phyloP scores from a whole-genome alignment of 805 yeast species.

The Ogataea allantospora region DNA sequence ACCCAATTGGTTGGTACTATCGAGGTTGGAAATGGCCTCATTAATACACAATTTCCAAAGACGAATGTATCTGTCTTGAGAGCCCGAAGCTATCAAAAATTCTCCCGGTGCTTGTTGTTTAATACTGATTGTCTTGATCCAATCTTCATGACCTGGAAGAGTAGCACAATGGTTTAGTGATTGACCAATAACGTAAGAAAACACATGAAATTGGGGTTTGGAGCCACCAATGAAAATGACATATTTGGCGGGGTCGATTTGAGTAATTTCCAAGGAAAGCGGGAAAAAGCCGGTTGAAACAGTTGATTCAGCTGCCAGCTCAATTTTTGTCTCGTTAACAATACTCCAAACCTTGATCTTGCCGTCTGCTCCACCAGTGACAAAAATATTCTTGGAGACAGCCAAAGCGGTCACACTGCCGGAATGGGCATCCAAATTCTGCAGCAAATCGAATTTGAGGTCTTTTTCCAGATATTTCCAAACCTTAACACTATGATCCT shows the following conservation, averaged over 20 bases:
- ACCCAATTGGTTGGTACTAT: slow-evolving; percentile 49
- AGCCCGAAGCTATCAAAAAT: slow-evolving; percentile 77
- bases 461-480: slow-evolving; percentile 45
- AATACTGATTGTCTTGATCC: slow-evolving; percentile 79
- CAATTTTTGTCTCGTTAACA: slow-evolving; percentile 20
- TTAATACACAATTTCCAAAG: slow-evolving; percentile 75
- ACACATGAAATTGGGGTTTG: slow-evolving; percentile 50
- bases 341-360: slow-evolving; percentile 49
- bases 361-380: slow-evolving; percentile 68
- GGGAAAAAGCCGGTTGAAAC: slow-evolving; percentile 52
- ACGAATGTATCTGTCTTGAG: slow-evolving; percentile 90
- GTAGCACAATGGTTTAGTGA: slow-evolving; percentile 44
- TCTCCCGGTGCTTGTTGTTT: slow-evolving; percentile 49
- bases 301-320: slow-evolving; percentile 31
- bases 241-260: slow-evolving; percentile 34
- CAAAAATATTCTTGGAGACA: slow-evolving; percentile 41
- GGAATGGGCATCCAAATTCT: slow-evolving; percentile 39
- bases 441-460: slow-evolving; percentile 31
- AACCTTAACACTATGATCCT: slow-evolving; percentile 59
- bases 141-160: slow-evolving; percentile 91
- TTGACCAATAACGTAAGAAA: slow-evolving; percentile 38
- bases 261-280: slow-evolving; percentile 36
- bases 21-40: slow-evolving; percentile 54
- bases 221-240: slow-evolving; percentile 77
- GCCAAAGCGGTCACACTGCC: slow-evolving; percentile 57